Conservation (phyloP, 2,329 filamentous ascomycete species). For the Magnaporthiopsis incrustans region DNA sequence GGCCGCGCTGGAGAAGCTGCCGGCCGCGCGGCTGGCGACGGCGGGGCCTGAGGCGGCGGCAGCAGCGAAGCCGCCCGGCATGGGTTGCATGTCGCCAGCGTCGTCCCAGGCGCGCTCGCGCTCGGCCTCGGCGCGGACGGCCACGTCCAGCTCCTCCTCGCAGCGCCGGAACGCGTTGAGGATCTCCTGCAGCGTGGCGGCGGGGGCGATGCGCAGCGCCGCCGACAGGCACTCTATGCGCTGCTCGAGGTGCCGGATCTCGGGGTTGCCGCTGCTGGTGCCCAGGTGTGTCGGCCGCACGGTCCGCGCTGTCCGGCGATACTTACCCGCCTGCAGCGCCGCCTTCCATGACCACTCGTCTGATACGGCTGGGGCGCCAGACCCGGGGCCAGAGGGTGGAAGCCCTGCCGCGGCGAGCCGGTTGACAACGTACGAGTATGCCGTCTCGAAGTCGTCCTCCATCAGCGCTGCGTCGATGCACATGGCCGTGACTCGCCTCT, state of each 20-base stretch:
- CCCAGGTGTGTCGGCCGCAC: constrained; percentile 40
- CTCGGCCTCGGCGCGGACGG: constrained; percentile 58
- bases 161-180: constrained; percentile 67
- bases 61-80: constrained; percentile 31
- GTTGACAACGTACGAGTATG: constrained; percentile 75
- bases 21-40: constrained; percentile 19
- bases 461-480: constrained; percentile 68
- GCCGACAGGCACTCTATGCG: constrained; percentile 72
- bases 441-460: constrained; percentile 78
- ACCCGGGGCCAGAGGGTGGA: constrained; percentile 6
- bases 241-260: constrained; percentile 69
- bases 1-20: constrained; percentile 16
- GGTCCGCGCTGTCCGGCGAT: constrained; percentile 49
- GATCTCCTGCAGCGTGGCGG: constrained; percentile 63
- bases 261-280: constrained; percentile 48
- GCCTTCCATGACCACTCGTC: constrained; percentile 74
- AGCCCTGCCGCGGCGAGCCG: constrained; percentile 36
- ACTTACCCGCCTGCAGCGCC: constrained; percentile 69
- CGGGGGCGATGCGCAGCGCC: constrained; percentile 65
- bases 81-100: constrained; percentile 48
- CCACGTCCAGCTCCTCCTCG: constrained; percentile 65
- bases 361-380: constrained; percentile 10
- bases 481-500: constrained; percentile 68
- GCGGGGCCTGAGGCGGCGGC: constrained; percentile 10
- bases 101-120: constrained; percentile 66